Percentiles rank a stretch among this genome's conserved stretches.
These are phyloP conservation scores for Aspergillus sp. DNA, from an alignment of 2,329 filamentous ascomycete species.

Conservation along the genomic window DNA sequence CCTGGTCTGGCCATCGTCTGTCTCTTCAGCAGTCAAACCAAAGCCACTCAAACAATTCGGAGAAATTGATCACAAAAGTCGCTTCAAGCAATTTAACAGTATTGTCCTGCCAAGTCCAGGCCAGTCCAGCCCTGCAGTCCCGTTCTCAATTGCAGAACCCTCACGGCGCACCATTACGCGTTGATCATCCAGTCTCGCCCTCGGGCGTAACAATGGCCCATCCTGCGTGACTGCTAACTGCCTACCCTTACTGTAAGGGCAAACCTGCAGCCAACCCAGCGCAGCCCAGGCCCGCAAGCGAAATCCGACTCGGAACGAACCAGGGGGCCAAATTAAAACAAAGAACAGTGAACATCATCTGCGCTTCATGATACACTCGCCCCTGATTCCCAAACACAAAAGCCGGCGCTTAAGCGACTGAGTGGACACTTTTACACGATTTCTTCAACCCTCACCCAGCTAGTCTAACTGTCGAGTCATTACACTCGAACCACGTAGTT, in stretches of 20 bases:
- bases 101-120: no score
- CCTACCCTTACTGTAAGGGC: not conserved
- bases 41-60: not conserved
- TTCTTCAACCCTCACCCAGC: not conserved
- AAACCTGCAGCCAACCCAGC: not conserved
- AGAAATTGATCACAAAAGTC: no score
- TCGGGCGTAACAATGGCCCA: not conserved
- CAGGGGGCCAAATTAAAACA: not conserved
- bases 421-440: not conserved
- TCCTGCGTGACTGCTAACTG: not conserved
- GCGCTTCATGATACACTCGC: constrained; percentile 3
- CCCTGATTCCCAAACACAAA: not conserved
- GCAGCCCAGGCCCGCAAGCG: not conserved
- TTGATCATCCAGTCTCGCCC: not conserved
- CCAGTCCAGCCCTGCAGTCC: no score
- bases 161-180: not conserved
- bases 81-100: no score
- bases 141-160: not conserved
- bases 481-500: not conserved
- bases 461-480: not conserved
- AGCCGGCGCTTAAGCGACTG: not conserved
- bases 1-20: not conserved
- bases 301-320: not conserved
- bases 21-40: not conserved
- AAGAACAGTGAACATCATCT: not conserved